These are phyloP conservation scores for Avicennia marina DNA, from an alignment of 257 asterid species.

Conservation along the genomic window DNA sequence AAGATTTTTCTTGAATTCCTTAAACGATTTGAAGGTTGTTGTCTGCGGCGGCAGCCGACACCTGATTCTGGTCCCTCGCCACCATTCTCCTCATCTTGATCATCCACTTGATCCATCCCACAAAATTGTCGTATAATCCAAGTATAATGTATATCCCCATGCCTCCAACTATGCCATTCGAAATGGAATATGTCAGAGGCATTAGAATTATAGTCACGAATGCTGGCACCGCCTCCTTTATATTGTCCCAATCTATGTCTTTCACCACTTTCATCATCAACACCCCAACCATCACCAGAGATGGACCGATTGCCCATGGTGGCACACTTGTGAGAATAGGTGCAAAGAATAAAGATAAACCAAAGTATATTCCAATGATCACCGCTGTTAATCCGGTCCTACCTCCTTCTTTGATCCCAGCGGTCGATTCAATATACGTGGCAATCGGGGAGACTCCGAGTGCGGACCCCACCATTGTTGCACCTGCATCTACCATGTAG, in stretches of 20 bases:
- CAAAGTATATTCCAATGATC: conserved; percentile 56
- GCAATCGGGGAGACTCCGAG: conserved; percentile 75
- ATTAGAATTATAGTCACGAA: conserved; percentile 61
- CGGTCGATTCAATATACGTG: conserved; percentile 65
- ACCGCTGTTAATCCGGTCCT: conserved; percentile 69
- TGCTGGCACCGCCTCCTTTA: conserved; percentile 66
- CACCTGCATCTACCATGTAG: conserved; percentile 77
- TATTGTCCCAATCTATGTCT: conserved; percentile 61
- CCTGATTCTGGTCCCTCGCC: conserved; percentile 64
- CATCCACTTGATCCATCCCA: conserved; percentile 35
- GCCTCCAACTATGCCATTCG: conserved; percentile 78
- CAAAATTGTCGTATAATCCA: conserved; percentile 36
- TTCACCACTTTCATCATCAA: conserved; percentile 72
- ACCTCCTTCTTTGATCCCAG: conserved; percentile 77
- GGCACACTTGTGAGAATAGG: conserved; percentile 68
- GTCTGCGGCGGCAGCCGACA: conserved; percentile 40
- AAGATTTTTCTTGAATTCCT: background rate
- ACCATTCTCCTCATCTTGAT: conserved; percentile 43
- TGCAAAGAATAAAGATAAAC: conserved; percentile 44
- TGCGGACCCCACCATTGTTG: conserved; percentile 60
- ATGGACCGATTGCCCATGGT: conserved; percentile 88
- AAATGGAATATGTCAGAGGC: conserved; percentile 76
- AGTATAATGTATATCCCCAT: conserved; percentile 52
- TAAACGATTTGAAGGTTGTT: conserved; percentile 26
- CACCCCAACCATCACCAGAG: conserved; percentile 79